A percentile compares a stretch with the other conserved stretches of the same genome.
Evolutionary conservation across 225 moss, liverwort and hornwort species (phyloP).

Genomic region (Straminergon stramineum): DNA sequence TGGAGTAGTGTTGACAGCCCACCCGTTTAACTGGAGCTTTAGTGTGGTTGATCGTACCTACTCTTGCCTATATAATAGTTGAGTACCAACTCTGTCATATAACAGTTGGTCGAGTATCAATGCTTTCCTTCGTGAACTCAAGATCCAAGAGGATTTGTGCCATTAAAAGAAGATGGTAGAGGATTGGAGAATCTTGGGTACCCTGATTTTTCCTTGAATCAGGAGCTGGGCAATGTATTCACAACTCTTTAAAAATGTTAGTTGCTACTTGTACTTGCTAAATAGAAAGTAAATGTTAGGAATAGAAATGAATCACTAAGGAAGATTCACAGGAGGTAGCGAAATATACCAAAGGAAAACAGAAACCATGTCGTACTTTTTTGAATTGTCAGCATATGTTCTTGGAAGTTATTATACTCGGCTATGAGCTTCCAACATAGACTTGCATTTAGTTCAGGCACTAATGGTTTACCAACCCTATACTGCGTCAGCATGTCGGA

Average conservation of each 20-base stretch:
- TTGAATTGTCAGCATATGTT: neutral
- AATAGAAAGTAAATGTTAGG: neutral
- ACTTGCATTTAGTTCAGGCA: neutral
- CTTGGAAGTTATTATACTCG: neutral
- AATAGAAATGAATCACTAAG: neutral
- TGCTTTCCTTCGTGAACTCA: neutral
- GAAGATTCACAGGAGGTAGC: neutral
- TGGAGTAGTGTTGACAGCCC: neutral
- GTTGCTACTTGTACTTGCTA: neutral
- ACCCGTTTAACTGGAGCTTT: neutral
- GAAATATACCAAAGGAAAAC: neutral
- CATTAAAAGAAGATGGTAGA: neutral
- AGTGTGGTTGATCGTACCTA: neutral
- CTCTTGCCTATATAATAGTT: neutral
- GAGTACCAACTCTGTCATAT: neutral
- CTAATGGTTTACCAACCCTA: neutral
- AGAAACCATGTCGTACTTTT: neutral
- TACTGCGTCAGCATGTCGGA: neutral
- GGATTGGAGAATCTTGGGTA: neutral
- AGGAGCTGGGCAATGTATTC: neutral
- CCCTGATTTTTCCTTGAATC: neutral
- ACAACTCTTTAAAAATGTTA: neutral
- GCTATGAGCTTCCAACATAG: neutral
- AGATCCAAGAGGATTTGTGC: neutral
- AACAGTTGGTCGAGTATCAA: neutral